Evolutionary conservation across 1,284 basidiomycete species (phyloP), one percentile per base, ranked within the genome.

Genomic region (Schizopora paradoxa): DNA sequence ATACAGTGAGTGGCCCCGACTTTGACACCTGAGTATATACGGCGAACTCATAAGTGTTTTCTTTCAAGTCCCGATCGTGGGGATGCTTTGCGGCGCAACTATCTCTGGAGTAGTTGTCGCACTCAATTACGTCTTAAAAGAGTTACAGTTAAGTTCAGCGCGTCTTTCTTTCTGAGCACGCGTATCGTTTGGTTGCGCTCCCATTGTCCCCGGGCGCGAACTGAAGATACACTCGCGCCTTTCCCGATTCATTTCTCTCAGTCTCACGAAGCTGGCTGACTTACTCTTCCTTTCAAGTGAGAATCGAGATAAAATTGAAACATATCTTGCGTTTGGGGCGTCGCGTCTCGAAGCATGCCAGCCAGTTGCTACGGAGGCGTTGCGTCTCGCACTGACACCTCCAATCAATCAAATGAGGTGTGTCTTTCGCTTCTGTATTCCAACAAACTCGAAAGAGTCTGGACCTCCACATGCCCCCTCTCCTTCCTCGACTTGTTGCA

Each of bases 391-490:
- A 0, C 69, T 92, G 2, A 79, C 84, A 3, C 90, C 87, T 0
- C 82, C 80, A 11, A 81, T 92, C 56, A 92, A 87, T 59, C 82
- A 82, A 63, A 87, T 92, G 85, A 89, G 85, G 85, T 83, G 42
- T 29, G 71, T 59, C 16, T 45, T 14, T 29, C 26, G n/a, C 26
- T n/a, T 29, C 19, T 29, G 6, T 28, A 3, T 29, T 41, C n/a
- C 22, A 14, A 6, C 14, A 13, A 18, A 23, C 22, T 6, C 6
- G n/a, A n/a, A n/a, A 26, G 40, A 28, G 22, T 29, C 16, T 10
- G 34, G 3, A 21, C 11, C 34, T 35, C 31, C 31, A 22, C 22
- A 22, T 6, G 11, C 42, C 23, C 14, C 27, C 16, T 22, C 28
- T 11, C 19, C 29, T 23, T 18, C n/a, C n/a, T n/a, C n/a, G n/a